Evolutionary conservation across 2,329 filamentous ascomycete genomes (phyloP).

Genomic region (Emericellopsis cladophorae): DNA sequence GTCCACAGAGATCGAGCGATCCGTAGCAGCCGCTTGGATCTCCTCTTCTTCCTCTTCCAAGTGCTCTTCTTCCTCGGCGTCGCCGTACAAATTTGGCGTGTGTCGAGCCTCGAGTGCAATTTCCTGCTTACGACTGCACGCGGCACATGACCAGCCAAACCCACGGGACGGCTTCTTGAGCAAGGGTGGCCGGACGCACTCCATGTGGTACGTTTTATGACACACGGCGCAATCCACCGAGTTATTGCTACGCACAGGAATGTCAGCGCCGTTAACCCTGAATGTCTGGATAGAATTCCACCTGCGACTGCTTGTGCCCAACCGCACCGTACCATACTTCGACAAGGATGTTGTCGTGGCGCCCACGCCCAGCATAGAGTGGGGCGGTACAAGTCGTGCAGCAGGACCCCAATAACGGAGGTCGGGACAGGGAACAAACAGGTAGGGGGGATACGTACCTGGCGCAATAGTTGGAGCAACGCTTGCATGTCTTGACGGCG

Average conservation of each 20-base stretch:
- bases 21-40: slow-evolving; percentile 40
- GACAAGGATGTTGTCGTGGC: slow-evolving; percentile 2
- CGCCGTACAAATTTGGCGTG: slow-evolving; percentile 58
- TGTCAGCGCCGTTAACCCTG: neutral
- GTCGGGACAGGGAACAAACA: slow-evolving; percentile 3
- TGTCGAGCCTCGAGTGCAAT: slow-evolving; percentile 81
- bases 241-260: slow-evolving; percentile 52
- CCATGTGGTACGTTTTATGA: slow-evolving; percentile 94
- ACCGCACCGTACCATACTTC: neutral
- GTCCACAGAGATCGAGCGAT: slow-evolving; percentile 46
- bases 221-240: slow-evolving; percentile 97
- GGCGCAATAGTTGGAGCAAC: slow-evolving; percentile 82
- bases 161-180: slow-evolving; percentile 94
- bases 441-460: slow-evolving; percentile 42
- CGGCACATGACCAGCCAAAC: slow-evolving; percentile 95
- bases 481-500: slow-evolving; percentile 91
- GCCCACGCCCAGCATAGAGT: neutral
- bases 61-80: slow-evolving; percentile 52
- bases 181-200: slow-evolving; percentile 83
- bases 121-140: slow-evolving; percentile 93
- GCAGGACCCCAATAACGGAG: neutral
- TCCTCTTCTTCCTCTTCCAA: slow-evolving; percentile 63
- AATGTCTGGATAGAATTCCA: slow-evolving; percentile 1
- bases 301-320: neutral
- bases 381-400: neutral